These are phyloP conservation scores for Vigna reflexopilosa DNA, from an alignment of 306 rosid genomes.

Conservation along the genomic window DNA sequence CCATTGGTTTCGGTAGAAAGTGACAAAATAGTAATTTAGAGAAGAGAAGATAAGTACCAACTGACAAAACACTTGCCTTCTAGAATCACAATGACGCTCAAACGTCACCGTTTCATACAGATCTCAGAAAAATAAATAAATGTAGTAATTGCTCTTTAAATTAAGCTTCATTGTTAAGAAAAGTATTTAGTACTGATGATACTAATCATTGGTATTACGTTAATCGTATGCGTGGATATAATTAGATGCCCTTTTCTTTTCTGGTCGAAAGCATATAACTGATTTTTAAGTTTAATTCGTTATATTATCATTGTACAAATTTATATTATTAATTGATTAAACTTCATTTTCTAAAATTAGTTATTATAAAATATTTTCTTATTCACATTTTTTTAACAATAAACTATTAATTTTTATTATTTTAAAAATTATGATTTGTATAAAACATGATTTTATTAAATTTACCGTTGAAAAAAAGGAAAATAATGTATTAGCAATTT, in stretches of 20 bases:
- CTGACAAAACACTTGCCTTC: not conserved
- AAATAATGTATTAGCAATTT: too few species aligned
- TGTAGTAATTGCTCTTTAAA: not conserved
- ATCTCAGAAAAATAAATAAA: too few species aligned
- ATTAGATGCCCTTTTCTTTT: too few species aligned
- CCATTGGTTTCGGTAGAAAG: not conserved
- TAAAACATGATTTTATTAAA: too few species aligned
- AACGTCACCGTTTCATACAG: not conserved
- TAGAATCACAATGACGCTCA: not conserved
- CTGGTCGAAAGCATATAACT: too few species aligned
- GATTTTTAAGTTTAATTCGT: not conserved
- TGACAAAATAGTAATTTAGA: constrained; percentile 6
- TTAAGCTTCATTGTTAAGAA: not conserved
- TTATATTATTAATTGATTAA: not conserved
- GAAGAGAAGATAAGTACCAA: not conserved
- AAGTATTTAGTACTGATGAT: not conserved
- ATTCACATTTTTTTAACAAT: too few species aligned
- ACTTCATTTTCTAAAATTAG: not conserved
- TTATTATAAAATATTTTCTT: not conserved
- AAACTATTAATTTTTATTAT: too few species aligned
- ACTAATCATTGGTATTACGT: too few species aligned
- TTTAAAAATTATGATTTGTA: too few species aligned
- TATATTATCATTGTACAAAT: not conserved
- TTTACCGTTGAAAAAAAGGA: too few species aligned
- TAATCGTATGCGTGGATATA: too few species aligned